Conservation (phyloP, 805 yeast genomes). For the Dipodascus geniculatus region DNA sequence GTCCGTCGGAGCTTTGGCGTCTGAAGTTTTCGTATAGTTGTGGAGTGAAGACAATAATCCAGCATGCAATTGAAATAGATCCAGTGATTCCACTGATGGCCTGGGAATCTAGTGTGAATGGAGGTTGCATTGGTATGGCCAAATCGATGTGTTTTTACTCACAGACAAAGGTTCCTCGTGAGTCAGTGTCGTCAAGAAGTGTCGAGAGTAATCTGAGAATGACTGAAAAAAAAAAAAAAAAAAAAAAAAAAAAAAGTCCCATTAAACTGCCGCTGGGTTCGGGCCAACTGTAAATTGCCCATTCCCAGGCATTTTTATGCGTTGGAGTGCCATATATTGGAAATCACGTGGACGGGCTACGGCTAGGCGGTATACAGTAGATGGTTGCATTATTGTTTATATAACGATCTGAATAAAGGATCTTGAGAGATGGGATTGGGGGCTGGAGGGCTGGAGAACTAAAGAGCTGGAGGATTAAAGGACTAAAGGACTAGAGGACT, state of each 20-base stretch:
- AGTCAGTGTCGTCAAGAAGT: too few species aligned
- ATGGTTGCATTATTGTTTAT: too few species aligned
- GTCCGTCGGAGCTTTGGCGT: slow-evolving; percentile 80
- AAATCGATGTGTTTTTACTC: too few species aligned
- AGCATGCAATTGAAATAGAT: slow-evolving; percentile 88
- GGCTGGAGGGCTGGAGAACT: too few species aligned
- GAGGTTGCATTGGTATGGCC: slow-evolving; percentile 1
- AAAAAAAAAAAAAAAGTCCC: background rate
- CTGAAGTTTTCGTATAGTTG: slow-evolving; percentile 87
- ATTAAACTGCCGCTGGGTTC: background rate
- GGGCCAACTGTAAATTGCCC: background rate
- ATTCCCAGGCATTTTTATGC: background rate
- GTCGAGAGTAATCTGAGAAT: background rate
- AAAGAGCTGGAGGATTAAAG: too few species aligned
- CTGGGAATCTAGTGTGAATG: background rate
- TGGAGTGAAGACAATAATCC: slow-evolving; percentile 97
- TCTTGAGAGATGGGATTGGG: too few species aligned
- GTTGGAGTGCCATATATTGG: background rate
- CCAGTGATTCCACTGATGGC: slow-evolving; percentile 2
- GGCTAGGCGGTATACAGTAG: too few species aligned
- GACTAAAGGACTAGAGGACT: too few species aligned
- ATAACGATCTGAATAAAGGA: too few species aligned
- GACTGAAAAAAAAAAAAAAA: background rate
- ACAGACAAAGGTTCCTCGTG: too few species aligned
- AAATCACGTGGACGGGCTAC: background rate